A percentile compares a stretch with the other conserved stretches of the same genome.
phyloP scores from a whole-genome alignment of 2,329 filamentous ascomycete species.

The Aspergillus sp. region DNA sequence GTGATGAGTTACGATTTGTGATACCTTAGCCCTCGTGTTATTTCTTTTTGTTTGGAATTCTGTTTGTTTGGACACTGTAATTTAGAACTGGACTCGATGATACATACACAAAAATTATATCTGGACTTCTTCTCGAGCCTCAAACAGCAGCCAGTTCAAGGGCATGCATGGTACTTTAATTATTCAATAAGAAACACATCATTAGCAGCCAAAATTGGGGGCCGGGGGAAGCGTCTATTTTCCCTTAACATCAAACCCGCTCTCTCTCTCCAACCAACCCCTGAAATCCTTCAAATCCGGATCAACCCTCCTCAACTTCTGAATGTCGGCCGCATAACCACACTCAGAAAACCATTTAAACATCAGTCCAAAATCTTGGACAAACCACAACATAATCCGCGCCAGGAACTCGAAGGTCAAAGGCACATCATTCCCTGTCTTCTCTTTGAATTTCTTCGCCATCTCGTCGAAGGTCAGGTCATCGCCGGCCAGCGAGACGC shows the following conservation, averaged over 20 bases:
- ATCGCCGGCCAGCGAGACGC: slow-evolving; percentile 46
- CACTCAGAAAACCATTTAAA: slow-evolving; percentile 45
- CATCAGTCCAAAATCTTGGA: slow-evolving; percentile 42
- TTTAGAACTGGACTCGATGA: too few species aligned
- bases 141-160: too few species aligned
- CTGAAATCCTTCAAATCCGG: slow-evolving; percentile 41
- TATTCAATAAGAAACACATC: too few species aligned
- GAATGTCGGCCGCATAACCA: slow-evolving; percentile 42
- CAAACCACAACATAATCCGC: slow-evolving; percentile 31
- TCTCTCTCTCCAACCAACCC: slow-evolving; percentile 43
- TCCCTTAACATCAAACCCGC: slow-evolving; percentile 22
- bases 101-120: too few species aligned
- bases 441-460: slow-evolving; percentile 38
- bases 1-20: too few species aligned
- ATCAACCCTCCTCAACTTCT: slow-evolving; percentile 35
- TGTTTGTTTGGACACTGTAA: too few species aligned
- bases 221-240: too few species aligned
- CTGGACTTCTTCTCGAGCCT: too few species aligned
- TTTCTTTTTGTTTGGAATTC: too few species aligned
- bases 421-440: slow-evolving; percentile 38
- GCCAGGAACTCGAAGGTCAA: slow-evolving; percentile 36
- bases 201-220: too few species aligned
- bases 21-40: too few species aligned
- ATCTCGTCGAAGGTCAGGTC: slow-evolving; percentile 43
- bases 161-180: too few species aligned